Conservation (phyloP, 2,329 filamentous ascomycete species). For the Boeremia lycopersici region DNA sequence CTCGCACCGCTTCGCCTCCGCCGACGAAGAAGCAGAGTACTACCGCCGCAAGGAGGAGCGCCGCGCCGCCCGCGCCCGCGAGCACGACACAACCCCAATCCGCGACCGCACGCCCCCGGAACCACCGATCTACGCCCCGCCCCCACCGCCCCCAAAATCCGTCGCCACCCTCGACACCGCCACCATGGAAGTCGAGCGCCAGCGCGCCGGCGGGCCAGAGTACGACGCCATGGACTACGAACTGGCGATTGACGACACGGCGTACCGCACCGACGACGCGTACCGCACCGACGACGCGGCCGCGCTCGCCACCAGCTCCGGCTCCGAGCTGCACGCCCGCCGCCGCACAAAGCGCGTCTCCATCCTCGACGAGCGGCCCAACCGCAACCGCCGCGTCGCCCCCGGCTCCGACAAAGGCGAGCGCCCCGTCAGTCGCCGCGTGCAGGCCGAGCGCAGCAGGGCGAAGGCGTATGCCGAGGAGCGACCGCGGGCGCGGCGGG, state of each 20-base stretch:
- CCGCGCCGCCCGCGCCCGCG: conserved; percentile 30
- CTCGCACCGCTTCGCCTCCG: conserved; percentile 31
- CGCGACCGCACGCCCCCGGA: conserved; percentile 22
- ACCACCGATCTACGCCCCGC: conserved; percentile 23
- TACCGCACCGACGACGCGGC: conserved; percentile 32
- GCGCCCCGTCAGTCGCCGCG: conserved; percentile 33
- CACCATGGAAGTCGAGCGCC: conserved; percentile 21
- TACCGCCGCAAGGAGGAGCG: conserved; percentile 39
- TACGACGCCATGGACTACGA: neutral
- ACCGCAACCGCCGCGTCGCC: conserved; percentile 37
- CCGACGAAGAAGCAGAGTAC: conserved; percentile 44
- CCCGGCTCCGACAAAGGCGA: conserved; percentile 37
- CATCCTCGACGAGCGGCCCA: conserved; percentile 36
- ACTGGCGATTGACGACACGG: too few species aligned
- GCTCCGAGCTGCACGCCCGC: conserved; percentile 39
- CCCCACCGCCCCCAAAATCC: conserved; percentile 20
- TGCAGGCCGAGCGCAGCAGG: conserved; percentile 36
- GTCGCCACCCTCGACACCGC: conserved; percentile 21
- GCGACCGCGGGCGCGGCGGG: conserved; percentile 26
- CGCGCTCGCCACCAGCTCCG: conserved; percentile 34
- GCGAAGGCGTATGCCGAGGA: conserved; percentile 35
- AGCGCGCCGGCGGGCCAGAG: conserved; percentile 9
- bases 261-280: too few species aligned
- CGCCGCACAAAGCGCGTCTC: conserved; percentile 33
- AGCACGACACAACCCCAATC: conserved; percentile 37